A percentile compares a stretch with the other conserved stretches of the same genome.
Evolutionary conservation across 345 rosid genomes (phyloP).

Genomic region (Hibiscus trionum): DNA sequence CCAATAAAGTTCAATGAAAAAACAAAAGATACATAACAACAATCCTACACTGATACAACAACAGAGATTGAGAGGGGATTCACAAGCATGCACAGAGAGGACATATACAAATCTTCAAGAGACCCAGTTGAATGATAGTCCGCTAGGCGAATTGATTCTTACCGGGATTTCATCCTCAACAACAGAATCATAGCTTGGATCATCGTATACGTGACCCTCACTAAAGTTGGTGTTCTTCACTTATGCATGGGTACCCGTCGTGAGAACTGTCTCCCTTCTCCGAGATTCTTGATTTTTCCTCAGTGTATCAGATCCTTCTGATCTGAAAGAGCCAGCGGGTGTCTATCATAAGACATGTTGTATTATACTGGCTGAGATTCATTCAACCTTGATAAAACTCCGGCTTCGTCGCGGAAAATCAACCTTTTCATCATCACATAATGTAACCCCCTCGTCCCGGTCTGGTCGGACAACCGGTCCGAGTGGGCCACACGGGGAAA

Average conservation of each 20-base stretch:
- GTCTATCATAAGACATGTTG: conserved; percentile 31
- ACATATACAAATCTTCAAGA: conserved; percentile 19
- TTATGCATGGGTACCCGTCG: conserved; percentile 15
- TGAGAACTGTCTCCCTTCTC: conserved; percentile 19
- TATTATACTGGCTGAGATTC: conserved; percentile 30
- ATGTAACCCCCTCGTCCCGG: too few species aligned
- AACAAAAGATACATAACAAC: neutral
- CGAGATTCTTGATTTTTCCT: conserved; percentile 28
- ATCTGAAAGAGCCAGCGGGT: conserved; percentile 36
- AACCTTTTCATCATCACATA: conserved; percentile 32
- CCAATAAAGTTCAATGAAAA: neutral
- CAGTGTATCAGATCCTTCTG: conserved; percentile 60
- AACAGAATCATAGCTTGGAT: conserved; percentile 48
- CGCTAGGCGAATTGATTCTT: conserved; percentile 77
- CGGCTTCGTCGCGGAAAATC: conserved; percentile 26
- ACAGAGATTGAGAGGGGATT: neutral
- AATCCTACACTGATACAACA: neutral
- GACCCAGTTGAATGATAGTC: conserved; percentile 46
- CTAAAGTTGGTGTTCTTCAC: conserved; percentile 25
- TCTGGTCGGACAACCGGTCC: too few species aligned
- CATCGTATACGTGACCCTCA: conserved; percentile 9
- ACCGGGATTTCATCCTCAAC: conserved; percentile 48
- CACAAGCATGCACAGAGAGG: neutral
- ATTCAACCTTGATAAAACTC: conserved; percentile 39
- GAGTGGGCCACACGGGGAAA: too few species aligned